Conservation (phyloP, 305 asterid species). For the Plantago lanceolata region DNA sequence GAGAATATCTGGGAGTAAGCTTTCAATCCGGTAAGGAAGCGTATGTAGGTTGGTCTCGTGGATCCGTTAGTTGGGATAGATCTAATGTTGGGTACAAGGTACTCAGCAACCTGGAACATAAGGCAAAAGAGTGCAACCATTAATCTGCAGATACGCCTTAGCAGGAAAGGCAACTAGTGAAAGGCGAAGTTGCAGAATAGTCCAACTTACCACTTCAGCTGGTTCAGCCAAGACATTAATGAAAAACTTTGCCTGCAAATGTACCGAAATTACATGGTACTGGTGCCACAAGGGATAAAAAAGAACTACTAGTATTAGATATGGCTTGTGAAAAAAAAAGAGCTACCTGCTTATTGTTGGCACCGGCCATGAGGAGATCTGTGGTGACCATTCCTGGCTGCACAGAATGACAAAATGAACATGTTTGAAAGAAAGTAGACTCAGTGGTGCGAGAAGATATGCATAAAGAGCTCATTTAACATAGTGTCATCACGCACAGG, state of each 20-base stretch:
- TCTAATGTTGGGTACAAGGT: constrained; percentile 78
- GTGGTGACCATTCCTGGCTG: constrained; percentile 99
- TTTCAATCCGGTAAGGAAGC: constrained; percentile 86
- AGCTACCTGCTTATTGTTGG: constrained; percentile 80
- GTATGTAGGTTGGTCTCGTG: constrained; percentile 77
- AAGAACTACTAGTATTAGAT: too few species aligned
- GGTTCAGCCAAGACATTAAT: constrained; percentile 96
- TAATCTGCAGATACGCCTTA: constrained; percentile 3
- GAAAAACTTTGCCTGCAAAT: constrained; percentile 89
- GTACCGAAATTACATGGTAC: constrained; percentile 6
- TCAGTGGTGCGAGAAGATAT: too few species aligned
- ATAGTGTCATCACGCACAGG: background rate
- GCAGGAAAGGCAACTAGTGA: background rate
- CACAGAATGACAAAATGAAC: constrained; percentile 16
- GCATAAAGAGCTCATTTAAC: background rate
- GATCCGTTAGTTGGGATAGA: constrained; percentile 67
- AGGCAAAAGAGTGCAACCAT: background rate
- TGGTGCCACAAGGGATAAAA: too few species aligned
- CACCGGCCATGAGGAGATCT: constrained; percentile 96
- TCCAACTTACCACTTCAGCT: constrained; percentile 66
- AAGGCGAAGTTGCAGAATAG: background rate
- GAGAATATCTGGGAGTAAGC: constrained; percentile 93
- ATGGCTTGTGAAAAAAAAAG: background rate
- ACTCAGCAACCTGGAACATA: constrained; percentile 65
- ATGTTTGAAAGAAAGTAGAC: constrained; percentile 14